Percentiles rank a stretch among this genome's conserved stretches.
phyloP scores from a whole-genome alignment of 148 eudicot species.

The Pouteria glomerata region DNA sequence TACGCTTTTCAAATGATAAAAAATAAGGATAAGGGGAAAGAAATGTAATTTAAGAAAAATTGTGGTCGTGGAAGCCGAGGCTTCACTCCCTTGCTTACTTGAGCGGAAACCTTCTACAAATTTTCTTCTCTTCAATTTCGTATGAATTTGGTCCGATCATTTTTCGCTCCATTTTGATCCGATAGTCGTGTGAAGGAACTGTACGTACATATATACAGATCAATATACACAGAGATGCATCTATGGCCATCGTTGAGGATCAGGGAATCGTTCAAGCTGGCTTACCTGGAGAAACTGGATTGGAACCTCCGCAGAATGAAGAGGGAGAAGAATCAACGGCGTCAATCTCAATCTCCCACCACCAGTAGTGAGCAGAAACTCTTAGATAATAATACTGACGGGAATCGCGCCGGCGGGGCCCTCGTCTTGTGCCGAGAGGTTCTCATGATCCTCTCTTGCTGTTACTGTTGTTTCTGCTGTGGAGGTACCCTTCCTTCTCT shows the following conservation, averaged over 20 bases:
- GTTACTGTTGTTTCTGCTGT: conserved; percentile 56
- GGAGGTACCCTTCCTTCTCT: conserved; percentile 38
- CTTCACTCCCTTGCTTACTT: too few relatives aligned
- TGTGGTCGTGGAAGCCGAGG: too few relatives aligned
- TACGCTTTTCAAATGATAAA: too few relatives aligned
- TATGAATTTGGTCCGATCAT: too few relatives aligned
- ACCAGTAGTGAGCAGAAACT: conserved; percentile 18
- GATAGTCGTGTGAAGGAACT: too few relatives aligned
- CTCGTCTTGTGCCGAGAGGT: conserved; percentile 25
- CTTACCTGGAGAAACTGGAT: conserved; percentile 47
- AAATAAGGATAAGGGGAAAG: too few relatives aligned
- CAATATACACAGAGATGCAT: conserved; percentile 78
- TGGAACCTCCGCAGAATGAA: conserved; percentile 43
- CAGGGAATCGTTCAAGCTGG: conserved; percentile 53
- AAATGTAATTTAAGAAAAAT: too few relatives aligned
- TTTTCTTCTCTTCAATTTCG: too few relatives aligned
- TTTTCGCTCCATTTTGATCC: too few relatives aligned
- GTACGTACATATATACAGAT: too few relatives aligned
- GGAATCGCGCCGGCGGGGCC: background rate
- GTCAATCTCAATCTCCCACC: conserved; percentile 12
- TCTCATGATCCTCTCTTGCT: conserved; percentile 45
- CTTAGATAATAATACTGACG: conserved; percentile 1
- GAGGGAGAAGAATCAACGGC: conserved; percentile 13
- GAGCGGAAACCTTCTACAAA: too few relatives aligned
- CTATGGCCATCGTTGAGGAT: conserved; percentile 73